Evolutionary conservation across 176 grass and related monocot species (phyloP).

Genomic region (Avena atlantica): DNA sequence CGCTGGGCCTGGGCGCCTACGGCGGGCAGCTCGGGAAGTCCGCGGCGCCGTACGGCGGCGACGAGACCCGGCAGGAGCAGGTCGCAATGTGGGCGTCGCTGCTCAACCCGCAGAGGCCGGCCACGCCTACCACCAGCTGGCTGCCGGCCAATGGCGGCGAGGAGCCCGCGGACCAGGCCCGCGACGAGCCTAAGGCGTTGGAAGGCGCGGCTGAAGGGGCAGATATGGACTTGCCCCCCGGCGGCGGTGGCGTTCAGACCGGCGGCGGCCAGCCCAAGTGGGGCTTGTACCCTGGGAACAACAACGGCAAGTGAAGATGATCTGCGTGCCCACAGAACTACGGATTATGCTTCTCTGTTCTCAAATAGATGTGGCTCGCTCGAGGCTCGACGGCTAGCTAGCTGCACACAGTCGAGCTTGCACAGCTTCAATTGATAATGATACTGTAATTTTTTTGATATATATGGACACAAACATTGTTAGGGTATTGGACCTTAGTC

Average conservation of each 20-base stretch:
- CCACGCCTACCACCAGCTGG: conserved; percentile 18
- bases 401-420: background rate
- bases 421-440: background rate
- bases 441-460: background rate
- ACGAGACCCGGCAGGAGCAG: conserved; percentile 45
- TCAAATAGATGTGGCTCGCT: background rate
- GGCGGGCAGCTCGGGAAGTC: background rate
- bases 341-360: background rate
- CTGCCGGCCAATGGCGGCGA: conserved; percentile 28
- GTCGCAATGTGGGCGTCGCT: conserved; percentile 63
- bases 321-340: background rate
- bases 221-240: background rate
- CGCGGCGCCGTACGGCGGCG: background rate
- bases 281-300: conserved; percentile 34
- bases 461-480: background rate
- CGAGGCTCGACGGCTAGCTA: too few species aligned
- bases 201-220: conserved; percentile 1
- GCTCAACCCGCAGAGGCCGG: conserved; percentile 39
- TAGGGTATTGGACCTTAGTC: background rate
- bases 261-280: conserved; percentile 18
- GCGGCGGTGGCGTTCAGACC: background rate
- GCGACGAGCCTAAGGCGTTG: conserved; percentile 20
- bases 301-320: conserved; percentile 26
- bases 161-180: conserved; percentile 1
- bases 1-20: conserved; percentile 2